Conservation (phyloP, 768 basidiomycete genomes). For the Hericium rajendrae region DNA sequence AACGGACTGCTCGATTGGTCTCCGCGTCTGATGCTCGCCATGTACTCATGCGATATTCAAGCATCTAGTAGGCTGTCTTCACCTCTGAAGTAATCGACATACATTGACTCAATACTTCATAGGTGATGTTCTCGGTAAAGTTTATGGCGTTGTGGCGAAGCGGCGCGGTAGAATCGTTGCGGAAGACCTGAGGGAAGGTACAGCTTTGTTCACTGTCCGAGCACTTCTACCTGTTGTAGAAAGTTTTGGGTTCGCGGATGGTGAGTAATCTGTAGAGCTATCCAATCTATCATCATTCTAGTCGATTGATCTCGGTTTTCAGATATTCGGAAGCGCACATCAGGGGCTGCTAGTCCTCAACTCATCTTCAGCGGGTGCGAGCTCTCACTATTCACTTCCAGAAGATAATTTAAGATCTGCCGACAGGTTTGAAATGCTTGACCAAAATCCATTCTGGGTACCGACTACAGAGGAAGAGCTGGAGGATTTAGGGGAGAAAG, state of each 20-base stretch:
- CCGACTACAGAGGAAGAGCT: conserved; percentile 95
- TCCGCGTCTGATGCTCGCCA: conserved; percentile 90
- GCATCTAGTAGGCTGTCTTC: conserved; percentile 68
- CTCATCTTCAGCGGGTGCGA: conserved; percentile 86
- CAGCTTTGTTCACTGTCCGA: conserved; percentile 85
- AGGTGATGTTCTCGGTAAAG: conserved; percentile 97
- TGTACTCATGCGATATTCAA: conserved; percentile 99
- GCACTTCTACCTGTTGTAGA: conserved; percentile 93
- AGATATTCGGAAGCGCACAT: conserved; percentile 96
- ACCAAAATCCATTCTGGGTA: conserved; percentile 96
- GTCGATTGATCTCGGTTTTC: conserved; percentile 4
- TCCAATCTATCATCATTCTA: neutral
- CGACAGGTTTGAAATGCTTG: conserved; percentile 81
- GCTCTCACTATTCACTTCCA: neutral
- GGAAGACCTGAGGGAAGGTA: conserved; percentile 99
- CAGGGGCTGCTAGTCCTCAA: conserved; percentile 95
- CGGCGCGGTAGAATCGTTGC: conserved; percentile 88
- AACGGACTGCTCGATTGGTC: conserved; percentile 95
- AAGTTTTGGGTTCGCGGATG: conserved; percentile 95
- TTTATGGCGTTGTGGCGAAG: conserved; percentile 90
- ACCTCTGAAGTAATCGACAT: neutral
- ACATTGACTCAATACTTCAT: conserved; percentile 11
- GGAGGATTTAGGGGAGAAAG: conserved; percentile 94
- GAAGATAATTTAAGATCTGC: conserved; percentile 2
- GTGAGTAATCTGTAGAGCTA: conserved; percentile 33